Evolutionary conservation across 768 basidiomycete genomes (phyloP).

Genomic region (Tylopilus subfusipes): DNA sequence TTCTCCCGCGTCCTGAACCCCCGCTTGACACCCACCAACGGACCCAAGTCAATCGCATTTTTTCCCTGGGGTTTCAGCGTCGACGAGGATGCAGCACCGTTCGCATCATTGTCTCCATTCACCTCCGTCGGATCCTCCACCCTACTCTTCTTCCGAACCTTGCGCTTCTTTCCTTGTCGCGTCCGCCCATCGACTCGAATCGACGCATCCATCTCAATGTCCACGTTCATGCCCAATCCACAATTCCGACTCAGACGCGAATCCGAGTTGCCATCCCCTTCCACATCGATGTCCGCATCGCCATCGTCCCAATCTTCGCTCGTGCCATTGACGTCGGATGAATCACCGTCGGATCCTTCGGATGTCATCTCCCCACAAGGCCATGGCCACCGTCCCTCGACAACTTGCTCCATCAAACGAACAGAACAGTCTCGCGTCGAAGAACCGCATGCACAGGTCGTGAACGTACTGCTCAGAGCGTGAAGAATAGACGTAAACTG

Average conservation of each 20-base stretch:
- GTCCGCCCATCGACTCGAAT: conserved; percentile 3
- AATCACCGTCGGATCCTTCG: conserved; percentile 20
- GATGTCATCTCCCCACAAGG: conserved; percentile 27
- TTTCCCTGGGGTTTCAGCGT: not conserved
- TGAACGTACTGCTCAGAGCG: conserved; percentile 65
- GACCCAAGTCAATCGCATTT: conserved; percentile 50
- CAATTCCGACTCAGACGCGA: conserved; percentile 5
- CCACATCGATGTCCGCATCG: conserved; percentile 21
- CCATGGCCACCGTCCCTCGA: conserved; percentile 39
- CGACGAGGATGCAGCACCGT: not conserved
- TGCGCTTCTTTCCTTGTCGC: conserved; percentile 19
- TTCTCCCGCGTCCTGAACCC: conserved; percentile 63
- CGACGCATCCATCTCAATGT: conserved; percentile 18
- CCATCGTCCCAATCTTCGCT: conserved; percentile 19
- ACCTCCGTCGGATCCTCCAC: conserved; percentile 30
- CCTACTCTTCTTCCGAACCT: conserved; percentile 17
- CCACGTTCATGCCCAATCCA: conserved; percentile 25
- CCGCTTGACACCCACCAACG: conserved; percentile 55
- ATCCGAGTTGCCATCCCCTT: conserved; percentile 19
- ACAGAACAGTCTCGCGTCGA: conserved; percentile 60
- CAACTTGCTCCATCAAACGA: conserved; percentile 61
- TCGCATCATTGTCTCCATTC: not conserved
- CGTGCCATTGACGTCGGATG: conserved; percentile 10
- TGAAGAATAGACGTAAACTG: conserved; percentile 72
- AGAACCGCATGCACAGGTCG: conserved; percentile 71